A percentile compares a stretch with the other conserved stretches of the same genome.
Conservation (phyloP, 176 grass and related monocot species). For the Oryza meridionalis region DNA sequence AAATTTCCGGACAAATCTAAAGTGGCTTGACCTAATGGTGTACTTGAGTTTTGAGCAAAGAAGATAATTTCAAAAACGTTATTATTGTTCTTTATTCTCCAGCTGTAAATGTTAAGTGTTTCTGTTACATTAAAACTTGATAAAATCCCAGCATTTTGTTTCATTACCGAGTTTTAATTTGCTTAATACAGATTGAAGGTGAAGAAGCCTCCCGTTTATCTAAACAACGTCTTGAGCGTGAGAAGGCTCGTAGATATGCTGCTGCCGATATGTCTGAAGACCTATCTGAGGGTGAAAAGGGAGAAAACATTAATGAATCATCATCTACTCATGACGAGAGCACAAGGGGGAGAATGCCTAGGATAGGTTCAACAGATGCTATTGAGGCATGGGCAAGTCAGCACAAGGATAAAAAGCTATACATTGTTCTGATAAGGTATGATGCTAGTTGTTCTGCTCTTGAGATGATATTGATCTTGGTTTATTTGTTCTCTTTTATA, state of each 20-base stretch:
- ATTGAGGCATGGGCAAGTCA: slow-evolving; percentile 70
- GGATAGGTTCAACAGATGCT: slow-evolving; percentile 60
- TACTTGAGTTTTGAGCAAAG: slow-evolving; percentile 1
- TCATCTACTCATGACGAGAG: slow-evolving; percentile 55
- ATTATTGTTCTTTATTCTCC: neutral
- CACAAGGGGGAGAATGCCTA: slow-evolving; percentile 48
- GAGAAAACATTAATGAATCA: slow-evolving; percentile 49
- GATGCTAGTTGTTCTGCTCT: slow-evolving; percentile 2
- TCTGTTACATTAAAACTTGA: slow-evolving; percentile 22
- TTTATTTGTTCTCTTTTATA: neutral
- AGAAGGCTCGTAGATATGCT: slow-evolving; percentile 59
- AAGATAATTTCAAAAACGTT: slow-evolving; percentile 2
- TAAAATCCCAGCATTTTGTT: neutral
- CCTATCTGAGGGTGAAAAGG: slow-evolving; percentile 71
- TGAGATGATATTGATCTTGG: neutral
- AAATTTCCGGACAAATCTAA: neutral
- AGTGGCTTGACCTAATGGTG: neutral
- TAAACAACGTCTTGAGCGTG: slow-evolving; percentile 53
- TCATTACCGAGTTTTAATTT: slow-evolving; percentile 20
- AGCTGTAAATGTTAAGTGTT: slow-evolving; percentile 11
- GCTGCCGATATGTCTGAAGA: slow-evolving; percentile 66
- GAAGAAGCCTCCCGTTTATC: slow-evolving; percentile 54
- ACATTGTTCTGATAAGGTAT: slow-evolving; percentile 87
- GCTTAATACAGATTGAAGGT: slow-evolving; percentile 60
- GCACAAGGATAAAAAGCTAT: slow-evolving; percentile 77